A percentile compares a stretch with the other conserved stretches of the same genome.
Conservation (phyloP, 2,329 filamentous ascomycete genomes). For the Colletotrichum agaves region DNA sequence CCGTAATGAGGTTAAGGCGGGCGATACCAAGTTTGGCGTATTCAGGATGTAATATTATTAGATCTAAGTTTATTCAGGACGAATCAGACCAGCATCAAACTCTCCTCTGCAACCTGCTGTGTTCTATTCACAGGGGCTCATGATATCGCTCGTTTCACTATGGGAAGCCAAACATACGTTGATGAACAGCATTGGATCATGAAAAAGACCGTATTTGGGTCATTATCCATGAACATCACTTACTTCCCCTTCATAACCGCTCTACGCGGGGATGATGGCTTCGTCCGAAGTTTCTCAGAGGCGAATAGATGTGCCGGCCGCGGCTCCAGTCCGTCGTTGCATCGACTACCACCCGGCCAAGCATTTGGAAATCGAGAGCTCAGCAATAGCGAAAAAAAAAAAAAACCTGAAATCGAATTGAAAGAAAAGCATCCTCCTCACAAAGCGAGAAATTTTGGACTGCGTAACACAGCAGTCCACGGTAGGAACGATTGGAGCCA, state of each 20-base stretch:
- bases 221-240: neutral
- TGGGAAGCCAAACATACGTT: neutral
- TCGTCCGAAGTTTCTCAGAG: neutral
- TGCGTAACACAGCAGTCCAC: neutral
- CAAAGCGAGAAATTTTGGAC: neutral
- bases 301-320: neutral
- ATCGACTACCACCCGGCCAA: neutral
- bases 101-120: neutral
- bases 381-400: neutral
- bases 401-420: neutral
- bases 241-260: neutral
- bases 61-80: neutral
- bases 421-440: neutral
- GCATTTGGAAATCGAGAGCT: neutral
- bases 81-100: neutral
- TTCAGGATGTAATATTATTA: conserved; percentile 76
- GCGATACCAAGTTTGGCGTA: conserved; percentile 79
- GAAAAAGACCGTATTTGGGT: neutral
- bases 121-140: neutral
- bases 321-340: neutral
- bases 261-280: neutral
- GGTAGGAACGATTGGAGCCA: neutral
- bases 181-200: neutral
- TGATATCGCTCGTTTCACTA: neutral
- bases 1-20: conserved; percentile 68